A percentile compares a stretch with the other conserved stretches of the same genome.
phyloP scores from a whole-genome alignment of 2,329 filamentous ascomycete species.

The Penicillium sp. region DNA sequence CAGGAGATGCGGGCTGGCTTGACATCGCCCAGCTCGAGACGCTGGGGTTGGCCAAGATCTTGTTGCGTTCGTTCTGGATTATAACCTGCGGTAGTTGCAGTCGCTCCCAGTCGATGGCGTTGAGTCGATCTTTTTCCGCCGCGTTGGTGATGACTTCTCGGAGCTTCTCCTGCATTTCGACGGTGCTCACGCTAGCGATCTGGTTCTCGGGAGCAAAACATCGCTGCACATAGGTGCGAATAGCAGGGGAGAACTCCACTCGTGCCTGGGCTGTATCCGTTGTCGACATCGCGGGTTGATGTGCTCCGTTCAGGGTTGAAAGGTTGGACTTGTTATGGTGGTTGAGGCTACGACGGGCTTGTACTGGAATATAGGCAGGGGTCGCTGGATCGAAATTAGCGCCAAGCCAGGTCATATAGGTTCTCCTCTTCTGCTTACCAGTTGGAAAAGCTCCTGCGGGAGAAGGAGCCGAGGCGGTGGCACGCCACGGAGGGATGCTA shows the following conservation, averaged over 20 bases:
- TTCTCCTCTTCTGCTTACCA: conserved; percentile 29
- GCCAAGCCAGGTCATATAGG: not conserved
- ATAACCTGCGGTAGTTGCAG: conserved; percentile 84
- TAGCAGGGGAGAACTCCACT: conserved; percentile 77
- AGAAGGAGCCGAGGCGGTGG: conserved; percentile 30
- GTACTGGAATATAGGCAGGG: conserved; percentile 61
- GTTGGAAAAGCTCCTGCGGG: conserved; percentile 30
- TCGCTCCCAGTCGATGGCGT: conserved; percentile 75
- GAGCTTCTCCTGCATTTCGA: conserved; percentile 79
- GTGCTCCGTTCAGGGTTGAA: conserved; percentile 17
- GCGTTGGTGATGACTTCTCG: conserved; percentile 82
- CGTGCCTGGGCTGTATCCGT: conserved; percentile 48
- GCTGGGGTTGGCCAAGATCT: conserved; percentile 47
- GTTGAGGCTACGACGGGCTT: conserved; percentile 61
- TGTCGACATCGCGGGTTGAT: conserved; percentile 31
- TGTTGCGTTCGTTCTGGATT: conserved; percentile 67
- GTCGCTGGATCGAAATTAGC: conserved; percentile 35
- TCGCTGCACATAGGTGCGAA: conserved; percentile 83
- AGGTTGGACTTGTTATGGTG: conserved; percentile 34
- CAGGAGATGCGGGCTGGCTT: conserved; percentile 25
- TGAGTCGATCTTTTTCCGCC: conserved; percentile 70
- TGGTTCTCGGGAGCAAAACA: conserved; percentile 77
- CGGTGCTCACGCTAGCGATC: conserved; percentile 59
- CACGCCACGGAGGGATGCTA: conserved; percentile 41
- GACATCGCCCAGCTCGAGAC: conserved; percentile 39